Evolutionary conservation across 23 red algal species (phyloP).

Genomic region (Chondrus crispus): DNA sequence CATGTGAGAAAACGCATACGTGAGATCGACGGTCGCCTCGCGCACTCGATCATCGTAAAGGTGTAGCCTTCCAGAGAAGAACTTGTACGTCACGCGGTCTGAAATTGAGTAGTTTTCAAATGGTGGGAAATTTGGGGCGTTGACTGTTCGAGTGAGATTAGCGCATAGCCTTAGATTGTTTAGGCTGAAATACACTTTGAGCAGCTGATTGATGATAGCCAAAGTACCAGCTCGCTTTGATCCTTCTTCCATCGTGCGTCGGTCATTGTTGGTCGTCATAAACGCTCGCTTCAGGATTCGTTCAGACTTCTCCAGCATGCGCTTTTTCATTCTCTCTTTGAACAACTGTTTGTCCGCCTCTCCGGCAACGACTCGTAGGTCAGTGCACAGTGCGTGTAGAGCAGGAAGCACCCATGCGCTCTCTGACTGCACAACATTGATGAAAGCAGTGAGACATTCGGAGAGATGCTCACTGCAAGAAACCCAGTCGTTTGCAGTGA

Average conservation of each 20-base stretch:
- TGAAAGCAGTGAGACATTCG: constrained; percentile 9
- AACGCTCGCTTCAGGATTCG: constrained; percentile 72
- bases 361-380: constrained; percentile 65
- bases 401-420: constrained; percentile 51
- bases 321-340: background rate
- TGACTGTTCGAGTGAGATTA: constrained; percentile 74
- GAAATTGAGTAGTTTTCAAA: constrained; percentile 77
- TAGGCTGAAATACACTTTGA: constrained; percentile 88
- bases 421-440: constrained; percentile 20
- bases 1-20: constrained; percentile 47
- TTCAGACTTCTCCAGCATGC: constrained; percentile 61
- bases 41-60: constrained; percentile 83
- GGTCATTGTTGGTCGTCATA: constrained; percentile 66
- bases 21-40: constrained; percentile 65
- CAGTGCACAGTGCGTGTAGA: constrained; percentile 42
- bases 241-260: constrained; percentile 22
- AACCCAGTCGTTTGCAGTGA: constrained; percentile 49
- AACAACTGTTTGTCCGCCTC: constrained; percentile 50
- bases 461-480: constrained; percentile 22
- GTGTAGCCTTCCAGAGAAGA: constrained; percentile 75
- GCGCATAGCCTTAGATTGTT: constrained; percentile 88
- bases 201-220: constrained; percentile 77
- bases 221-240: constrained; percentile 72
- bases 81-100: constrained; percentile 87
- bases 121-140: constrained; percentile 36